phyloP scores from a whole-genome alignment of 306 rosid species.

The Hippophae gyantsensis region DNA sequence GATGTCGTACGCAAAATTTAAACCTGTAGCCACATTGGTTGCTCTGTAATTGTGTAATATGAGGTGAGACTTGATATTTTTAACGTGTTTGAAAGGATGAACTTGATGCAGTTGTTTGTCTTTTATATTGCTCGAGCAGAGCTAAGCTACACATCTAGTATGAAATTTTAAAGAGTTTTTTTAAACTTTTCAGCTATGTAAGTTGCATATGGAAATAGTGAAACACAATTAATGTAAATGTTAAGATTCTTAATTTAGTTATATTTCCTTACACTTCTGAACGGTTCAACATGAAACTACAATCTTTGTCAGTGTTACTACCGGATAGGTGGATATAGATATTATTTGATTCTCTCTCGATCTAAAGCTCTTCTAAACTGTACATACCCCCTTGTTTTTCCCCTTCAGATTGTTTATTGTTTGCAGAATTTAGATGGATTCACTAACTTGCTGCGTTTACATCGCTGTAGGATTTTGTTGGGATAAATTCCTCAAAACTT shows the following conservation, averaged over 20 bases:
- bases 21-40: no score
- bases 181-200: not conserved
- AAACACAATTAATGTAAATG: no score
- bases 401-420: constrained; percentile 1
- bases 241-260: no score
- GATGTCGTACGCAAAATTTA: not conserved
- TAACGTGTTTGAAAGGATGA: constrained; percentile 5
- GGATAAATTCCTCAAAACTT: no score
- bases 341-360: no score
- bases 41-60: constrained; percentile 3
- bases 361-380: no score
- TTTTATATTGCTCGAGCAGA: constrained; percentile 10
- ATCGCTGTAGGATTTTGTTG: no score
- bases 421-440: not conserved
- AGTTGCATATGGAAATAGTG: no score
- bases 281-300: no score
- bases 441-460: not conserved
- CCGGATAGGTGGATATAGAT: no score
- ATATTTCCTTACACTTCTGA: no score
- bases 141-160: constrained; percentile 11
- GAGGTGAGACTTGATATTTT: constrained; percentile 13
- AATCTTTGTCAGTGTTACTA: no score
- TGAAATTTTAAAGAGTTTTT: constrained; percentile 11
- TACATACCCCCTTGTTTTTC: not conserved
- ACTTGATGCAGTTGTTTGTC: constrained; percentile 1